Base-by-base conservation (phyloP, 441 rosid species). In the Euphorbia schlechtendalii region DNA sequence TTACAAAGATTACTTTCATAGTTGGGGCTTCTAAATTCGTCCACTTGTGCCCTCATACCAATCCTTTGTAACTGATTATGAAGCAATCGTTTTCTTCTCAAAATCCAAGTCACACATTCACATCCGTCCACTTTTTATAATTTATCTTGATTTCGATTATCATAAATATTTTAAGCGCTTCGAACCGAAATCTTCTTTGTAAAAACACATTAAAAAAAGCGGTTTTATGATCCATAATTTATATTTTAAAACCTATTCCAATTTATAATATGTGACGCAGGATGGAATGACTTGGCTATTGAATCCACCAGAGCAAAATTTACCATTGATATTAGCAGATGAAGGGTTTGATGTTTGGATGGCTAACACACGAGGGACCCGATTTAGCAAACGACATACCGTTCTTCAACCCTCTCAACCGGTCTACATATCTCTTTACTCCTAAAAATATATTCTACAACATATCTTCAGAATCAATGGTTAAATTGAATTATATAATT, bases 271-370 rank as follows among this genome's bases (percentile, higher is more conserved):
- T n/a, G n/a, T n/a, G n/a, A n/a, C n/a, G n/a, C n/a, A 92, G 97
- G 97, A 93, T 70, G 99, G 96, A 59, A 80, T 81, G 89, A 82
- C 96, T 30, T 93, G 97, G 99, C 82, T 93, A 15, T 63, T 89
- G 64, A 93, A 93, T 71, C 73, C 92, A 15, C 89, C 96, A 12
- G 87, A 88, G 11, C 93, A 88, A 71, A 83, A 87, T 70, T 78
- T 93, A 24, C 99, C 99, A 0, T 48, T 93, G 80, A 88, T 90
- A 34, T 76, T 93, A 69, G 96, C 96, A 11, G 96, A 93, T 41
- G 56, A 78, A 62, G 99, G 99, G 21, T 93, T 87, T 61, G 99
- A 90, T 62, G 99, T 93, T 41, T 93, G 99, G 97, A 82, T 93
- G 70, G 83, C 86, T 41, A 90, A 90, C 77, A 76, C 86, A 1